Evolutionary conservation across 225 moss, liverwort and hornwort genomes (phyloP).

Genomic region (Neckera pumila): DNA sequence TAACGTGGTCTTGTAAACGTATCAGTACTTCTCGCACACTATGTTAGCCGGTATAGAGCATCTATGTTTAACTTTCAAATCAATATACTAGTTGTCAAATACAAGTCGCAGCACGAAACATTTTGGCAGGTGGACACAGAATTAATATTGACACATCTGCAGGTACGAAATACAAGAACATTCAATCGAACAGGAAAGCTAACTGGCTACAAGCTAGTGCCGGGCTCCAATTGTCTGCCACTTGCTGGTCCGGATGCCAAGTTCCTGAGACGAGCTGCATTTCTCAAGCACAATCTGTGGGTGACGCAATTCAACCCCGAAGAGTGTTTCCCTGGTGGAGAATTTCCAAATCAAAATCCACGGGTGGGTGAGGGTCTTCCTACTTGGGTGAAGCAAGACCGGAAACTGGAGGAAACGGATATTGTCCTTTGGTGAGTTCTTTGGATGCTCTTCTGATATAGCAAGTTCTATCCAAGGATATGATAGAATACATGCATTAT

Average conservation of each 20-base stretch:
- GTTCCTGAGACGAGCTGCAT: slow-evolving; percentile 73
- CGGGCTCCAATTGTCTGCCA: slow-evolving; percentile 81
- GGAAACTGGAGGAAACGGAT: slow-evolving; percentile 78
- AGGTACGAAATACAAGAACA: slow-evolving; percentile 77
- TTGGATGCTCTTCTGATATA: background rate
- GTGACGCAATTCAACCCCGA: slow-evolving; percentile 63
- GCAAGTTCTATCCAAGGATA: background rate
- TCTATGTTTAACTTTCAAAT: background rate
- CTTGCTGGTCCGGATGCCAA: slow-evolving; percentile 77
- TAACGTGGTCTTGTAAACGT: background rate
- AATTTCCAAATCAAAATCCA: slow-evolving; percentile 93
- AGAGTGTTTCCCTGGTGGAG: slow-evolving; percentile 78
- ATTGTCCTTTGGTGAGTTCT: slow-evolving; percentile 66
- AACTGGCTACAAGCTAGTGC: slow-evolving; percentile 79
- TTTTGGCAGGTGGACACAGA: background rate
- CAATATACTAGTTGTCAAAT: background rate
- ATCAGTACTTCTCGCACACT: background rate
- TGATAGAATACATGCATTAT: background rate
- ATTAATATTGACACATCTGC: background rate
- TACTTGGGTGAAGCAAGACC: slow-evolving; percentile 65
- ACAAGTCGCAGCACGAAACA: background rate
- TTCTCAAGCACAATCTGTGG: slow-evolving; percentile 81
- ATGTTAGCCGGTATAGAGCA: background rate
- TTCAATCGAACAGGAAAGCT: slow-evolving; percentile 71
- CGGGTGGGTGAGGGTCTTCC: slow-evolving; percentile 77